Evolutionary conservation across 345 rosid species (phyloP).

Genomic region (Orychophragmus violaceus): DNA sequence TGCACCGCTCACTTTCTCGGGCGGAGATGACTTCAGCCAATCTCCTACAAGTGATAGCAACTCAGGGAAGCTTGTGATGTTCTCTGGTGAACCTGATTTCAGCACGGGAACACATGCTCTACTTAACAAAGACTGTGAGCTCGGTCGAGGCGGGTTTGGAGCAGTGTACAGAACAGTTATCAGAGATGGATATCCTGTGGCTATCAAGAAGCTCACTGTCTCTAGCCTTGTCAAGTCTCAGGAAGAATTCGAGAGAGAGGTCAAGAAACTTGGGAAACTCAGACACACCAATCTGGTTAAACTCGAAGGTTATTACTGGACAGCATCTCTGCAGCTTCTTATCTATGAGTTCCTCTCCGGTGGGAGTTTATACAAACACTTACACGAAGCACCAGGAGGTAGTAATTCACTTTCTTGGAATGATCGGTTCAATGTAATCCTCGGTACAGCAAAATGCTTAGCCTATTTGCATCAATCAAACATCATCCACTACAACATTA

Average conservation of each 20-base stretch:
- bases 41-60: conserved; percentile 82
- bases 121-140: conserved; percentile 93
- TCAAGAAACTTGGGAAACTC: conserved; percentile 77
- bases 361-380: conserved; percentile 86
- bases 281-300: conserved; percentile 74
- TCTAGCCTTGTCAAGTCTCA: conserved; percentile 96
- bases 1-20: conserved; percentile 62
- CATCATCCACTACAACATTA: conserved; percentile 89
- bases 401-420: conserved; percentile 71
- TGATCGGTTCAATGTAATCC: conserved; percentile 75
- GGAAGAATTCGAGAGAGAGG: conserved; percentile 88
- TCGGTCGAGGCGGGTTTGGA: conserved; percentile 97
- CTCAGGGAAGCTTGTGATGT: conserved; percentile 98
- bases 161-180: conserved; percentile 84
- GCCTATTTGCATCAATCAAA: conserved; percentile 76
- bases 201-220: conserved; percentile 96
- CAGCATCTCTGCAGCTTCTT: conserved; percentile 82
- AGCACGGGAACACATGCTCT: conserved; percentile 83
- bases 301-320: conserved; percentile 98
- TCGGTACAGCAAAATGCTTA: conserved; percentile 83
- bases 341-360: conserved; percentile 78
- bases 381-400: conserved; percentile 61
- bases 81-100: conserved; percentile 86
- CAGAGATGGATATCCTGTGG: conserved; percentile 71
- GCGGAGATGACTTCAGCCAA: conserved; percentile 69